Conservation (phyloP, 2,329 filamentous ascomycete genomes). For the Microcyclospora tardicrescens region DNA sequence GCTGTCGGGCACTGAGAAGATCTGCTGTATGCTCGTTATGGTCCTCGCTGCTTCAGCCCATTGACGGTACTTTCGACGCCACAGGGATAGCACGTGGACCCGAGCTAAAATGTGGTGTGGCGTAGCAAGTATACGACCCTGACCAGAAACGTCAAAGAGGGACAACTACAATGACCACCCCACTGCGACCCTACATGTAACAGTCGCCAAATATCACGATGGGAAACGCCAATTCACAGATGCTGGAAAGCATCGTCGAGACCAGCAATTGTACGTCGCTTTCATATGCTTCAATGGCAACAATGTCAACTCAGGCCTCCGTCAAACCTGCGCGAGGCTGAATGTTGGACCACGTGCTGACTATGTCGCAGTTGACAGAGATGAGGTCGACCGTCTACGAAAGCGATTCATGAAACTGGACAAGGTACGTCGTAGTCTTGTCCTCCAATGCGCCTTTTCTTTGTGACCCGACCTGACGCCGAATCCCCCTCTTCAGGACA, state of each 20-base stretch:
- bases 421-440: slow-evolving; percentile 49
- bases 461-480: background rate
- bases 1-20: too few species aligned
- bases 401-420: slow-evolving; percentile 99
- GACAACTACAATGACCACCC: too few species aligned
- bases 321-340: background rate
- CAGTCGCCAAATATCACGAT: slow-evolving; percentile 21
- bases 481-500: slow-evolving; percentile 52
- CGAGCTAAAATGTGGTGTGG: too few species aligned
- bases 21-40: too few species aligned
- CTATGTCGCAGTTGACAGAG: slow-evolving; percentile 63
- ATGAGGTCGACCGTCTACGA: slow-evolving; percentile 87
- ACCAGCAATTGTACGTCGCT: slow-evolving; percentile 74
- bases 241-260: slow-evolving; percentile 92
- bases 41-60: too few species aligned
- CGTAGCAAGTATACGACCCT: too few species aligned
- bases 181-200: too few species aligned
- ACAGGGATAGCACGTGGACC: too few species aligned
- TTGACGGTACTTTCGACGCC: too few species aligned
- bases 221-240: slow-evolving; percentile 47
- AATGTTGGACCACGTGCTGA: slow-evolving; percentile 7
- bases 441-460: background rate
- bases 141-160: too few species aligned
- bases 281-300: background rate
- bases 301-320: background rate